Percentiles rank a stretch among this genome's conserved stretches.
Conservation (phyloP, 2,329 filamentous ascomycete species). For the Didymella exigua region DNA sequence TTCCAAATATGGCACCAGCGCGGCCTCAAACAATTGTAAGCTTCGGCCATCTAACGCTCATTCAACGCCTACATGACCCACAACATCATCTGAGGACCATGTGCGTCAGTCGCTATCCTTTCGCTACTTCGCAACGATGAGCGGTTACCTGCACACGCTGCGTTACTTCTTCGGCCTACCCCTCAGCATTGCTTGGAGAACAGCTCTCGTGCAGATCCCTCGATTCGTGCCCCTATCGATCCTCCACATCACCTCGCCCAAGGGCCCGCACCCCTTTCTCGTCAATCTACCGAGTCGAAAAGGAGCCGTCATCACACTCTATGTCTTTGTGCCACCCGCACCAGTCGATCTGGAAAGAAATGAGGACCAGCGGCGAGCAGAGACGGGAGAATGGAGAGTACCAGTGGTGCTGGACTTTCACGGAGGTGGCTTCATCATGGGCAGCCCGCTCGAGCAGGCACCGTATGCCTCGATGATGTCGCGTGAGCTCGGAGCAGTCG, state of each 20-base stretch:
- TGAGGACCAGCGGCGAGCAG: conserved; percentile 22
- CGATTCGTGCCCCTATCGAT: conserved; percentile 46
- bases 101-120: background rate
- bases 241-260: conserved; percentile 47
- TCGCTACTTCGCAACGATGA: conserved; percentile 31
- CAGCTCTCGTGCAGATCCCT: conserved; percentile 46
- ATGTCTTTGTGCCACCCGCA: conserved; percentile 50
- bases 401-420: conserved; percentile 53
- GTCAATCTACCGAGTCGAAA: conserved; percentile 49
- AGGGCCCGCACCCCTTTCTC: conserved; percentile 51
- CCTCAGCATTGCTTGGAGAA: conserved; percentile 45
- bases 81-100: conserved; percentile 4
- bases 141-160: conserved; percentile 37
- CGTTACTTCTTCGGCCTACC: conserved; percentile 47
- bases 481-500: conserved; percentile 50
- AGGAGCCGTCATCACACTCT: conserved; percentile 47
- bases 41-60: conserved; percentile 11
- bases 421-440: conserved; percentile 53
- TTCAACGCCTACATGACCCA: background rate
- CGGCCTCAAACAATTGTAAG: conserved; percentile 12
- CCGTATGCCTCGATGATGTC: conserved; percentile 56
- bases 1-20: conserved; percentile 10
- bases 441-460: conserved; percentile 52
- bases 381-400: conserved; percentile 41
- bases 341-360: conserved; percentile 37